Percentiles rank a stretch among this genome's conserved stretches.
phyloP scores from a whole-genome alignment of 1,284 basidiomycete species.

The Cystobasidiaceae sp. region DNA sequence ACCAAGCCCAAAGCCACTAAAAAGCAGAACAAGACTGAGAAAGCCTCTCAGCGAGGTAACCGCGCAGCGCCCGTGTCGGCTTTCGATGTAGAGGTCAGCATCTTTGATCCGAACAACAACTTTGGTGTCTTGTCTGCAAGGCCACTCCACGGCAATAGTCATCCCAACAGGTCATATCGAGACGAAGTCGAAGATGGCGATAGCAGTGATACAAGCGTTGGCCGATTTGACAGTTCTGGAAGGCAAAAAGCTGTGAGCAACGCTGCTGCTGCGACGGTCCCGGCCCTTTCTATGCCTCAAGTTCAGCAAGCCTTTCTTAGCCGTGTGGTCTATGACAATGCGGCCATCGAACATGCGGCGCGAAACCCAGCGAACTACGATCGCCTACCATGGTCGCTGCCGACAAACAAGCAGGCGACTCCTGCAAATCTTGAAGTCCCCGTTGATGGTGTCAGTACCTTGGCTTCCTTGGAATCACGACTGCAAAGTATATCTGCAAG shows the following conservation, averaged over 20 bases:
- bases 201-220: constrained; percentile 9
- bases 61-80: too few species aligned
- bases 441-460: neutral
- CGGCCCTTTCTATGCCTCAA: constrained; percentile 1
- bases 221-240: neutral
- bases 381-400: constrained; percentile 5
- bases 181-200: neutral
- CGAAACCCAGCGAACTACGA: constrained; percentile 14
- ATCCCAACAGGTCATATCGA: neutral
- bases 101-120: constrained; percentile 16
- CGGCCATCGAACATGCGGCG: constrained; percentile 5
- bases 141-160: neutral
- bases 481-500: constrained; percentile 11
- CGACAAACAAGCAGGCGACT: neutral
- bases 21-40: neutral
- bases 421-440: neutral
- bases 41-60: neutral
- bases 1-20: neutral
- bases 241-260: neutral
- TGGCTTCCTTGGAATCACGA: neutral
- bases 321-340: constrained; percentile 3
- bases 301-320: constrained; percentile 1
- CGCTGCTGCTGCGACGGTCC: neutral
- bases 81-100: constrained; percentile 17
- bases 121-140: neutral